phyloP scores from a whole-genome alignment of 2,329 filamentous ascomycete genomes.

The Purpureocillium takamizusanense region DNA sequence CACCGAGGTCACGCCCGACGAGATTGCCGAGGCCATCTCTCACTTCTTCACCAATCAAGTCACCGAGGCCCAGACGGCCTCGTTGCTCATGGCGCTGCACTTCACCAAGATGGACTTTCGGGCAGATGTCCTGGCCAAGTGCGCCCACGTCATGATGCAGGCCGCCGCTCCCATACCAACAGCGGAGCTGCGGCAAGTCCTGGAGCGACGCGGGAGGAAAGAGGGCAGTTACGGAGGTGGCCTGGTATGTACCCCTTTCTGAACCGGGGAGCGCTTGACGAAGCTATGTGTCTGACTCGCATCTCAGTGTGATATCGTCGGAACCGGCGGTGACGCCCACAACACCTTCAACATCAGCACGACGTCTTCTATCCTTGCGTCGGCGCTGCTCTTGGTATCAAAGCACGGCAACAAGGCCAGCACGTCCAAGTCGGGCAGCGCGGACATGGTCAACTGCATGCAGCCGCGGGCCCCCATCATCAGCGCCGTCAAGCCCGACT shows the following conservation, averaged over 20 bases:
- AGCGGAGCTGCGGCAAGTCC: slow-evolving; percentile 47
- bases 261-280: neutral
- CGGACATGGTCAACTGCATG: slow-evolving; percentile 77
- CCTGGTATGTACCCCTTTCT: slow-evolving; percentile 50
- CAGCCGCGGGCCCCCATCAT: slow-evolving; percentile 65
- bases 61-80: slow-evolving; percentile 79
- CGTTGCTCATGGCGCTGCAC: slow-evolving; percentile 82
- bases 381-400: slow-evolving; percentile 72
- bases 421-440: slow-evolving; percentile 91
- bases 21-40: slow-evolving; percentile 84
- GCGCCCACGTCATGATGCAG: slow-evolving; percentile 73
- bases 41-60: slow-evolving; percentile 87
- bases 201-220: slow-evolving; percentile 50
- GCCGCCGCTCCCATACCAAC: slow-evolving; percentile 68
- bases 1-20: slow-evolving; percentile 56
- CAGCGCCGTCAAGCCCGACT: slow-evolving; percentile 61
- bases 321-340: slow-evolving; percentile 91
- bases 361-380: slow-evolving; percentile 85
- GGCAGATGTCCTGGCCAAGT: slow-evolving; percentile 78
- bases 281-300: neutral
- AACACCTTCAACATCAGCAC: slow-evolving; percentile 98
- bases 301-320: slow-evolving; percentile 76
- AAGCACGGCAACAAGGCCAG: slow-evolving; percentile 97
- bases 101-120: slow-evolving; percentile 80
- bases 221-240: slow-evolving; percentile 76